Evolutionary conservation across 2,329 filamentous ascomycete genomes (phyloP), one percentile per base, ranked within the genome.

Genomic region (Cucurbitaria berberidis): DNA sequence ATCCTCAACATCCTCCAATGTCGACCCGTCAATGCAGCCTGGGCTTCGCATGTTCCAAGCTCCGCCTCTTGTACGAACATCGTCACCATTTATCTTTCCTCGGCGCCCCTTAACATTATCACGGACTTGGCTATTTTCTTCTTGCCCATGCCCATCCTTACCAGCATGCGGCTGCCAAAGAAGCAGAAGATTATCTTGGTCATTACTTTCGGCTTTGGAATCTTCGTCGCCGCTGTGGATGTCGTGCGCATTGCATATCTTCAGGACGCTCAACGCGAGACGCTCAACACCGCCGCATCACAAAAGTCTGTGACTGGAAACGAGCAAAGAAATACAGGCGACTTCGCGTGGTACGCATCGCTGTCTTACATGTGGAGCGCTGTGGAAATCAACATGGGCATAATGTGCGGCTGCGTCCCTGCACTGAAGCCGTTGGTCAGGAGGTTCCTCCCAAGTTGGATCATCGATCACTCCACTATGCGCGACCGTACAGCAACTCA

Each of bases 351-450:
- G 87, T 92, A 93, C 68, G 90, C 90, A 0, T 91, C 90, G 0
- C 77, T 92, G 5, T 90, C 91, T 0, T 88, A 96, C 69, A 93
- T 96, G 90, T 98, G 93, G 93, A 93, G 90, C 15, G 89, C 89
- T 11, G 86, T 97, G 48, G 93, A 97, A 74, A 91, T 96, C 68
- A 95, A 96, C 61, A 81, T 96, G 1, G 93, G 91, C 16, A 92
- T 97, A 63, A 88, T 92, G 59, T 96, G 91, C 69, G 93, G 89
- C 36, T 96, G 92, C 66, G 89, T 97, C n/a, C 93, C 93, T 8
- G 93, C 89, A 0, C 78, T 97, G 57, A 97, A 97, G 71, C 93
- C 93, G 1, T 79, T 98, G 6, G 86, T 93, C 49, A 84, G 90
- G 35, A 78, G 83, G 10, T 80, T 86, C 50, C 62, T 86, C 29